These are phyloP conservation scores for Tuber brumale DNA, from an alignment of 495 filamentous ascomycete species.

Conservation along the genomic window DNA sequence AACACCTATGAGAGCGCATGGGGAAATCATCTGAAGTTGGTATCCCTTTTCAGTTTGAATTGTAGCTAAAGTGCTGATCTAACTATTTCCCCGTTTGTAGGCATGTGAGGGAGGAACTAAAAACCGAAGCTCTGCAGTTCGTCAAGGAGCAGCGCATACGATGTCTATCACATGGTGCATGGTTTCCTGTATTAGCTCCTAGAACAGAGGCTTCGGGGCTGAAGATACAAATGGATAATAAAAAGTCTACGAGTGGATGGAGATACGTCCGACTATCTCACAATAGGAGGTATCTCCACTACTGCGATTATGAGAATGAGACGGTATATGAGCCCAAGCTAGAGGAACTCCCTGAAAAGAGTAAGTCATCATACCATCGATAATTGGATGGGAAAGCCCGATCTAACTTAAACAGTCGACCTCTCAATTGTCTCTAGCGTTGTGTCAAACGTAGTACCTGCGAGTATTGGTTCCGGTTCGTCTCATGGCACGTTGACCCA, in stretches of 20 bases:
- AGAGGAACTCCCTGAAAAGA: conserved; percentile 68
- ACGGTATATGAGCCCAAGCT: conserved; percentile 61
- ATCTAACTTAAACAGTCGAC: conserved; percentile 54
- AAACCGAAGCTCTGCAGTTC: conserved; percentile 87
- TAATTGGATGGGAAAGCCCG: neutral
- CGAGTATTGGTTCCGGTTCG: conserved; percentile 46
- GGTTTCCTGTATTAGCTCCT: conserved; percentile 64
- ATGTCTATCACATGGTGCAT: conserved; percentile 81
- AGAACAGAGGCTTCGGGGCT: conserved; percentile 44
- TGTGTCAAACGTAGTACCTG: conserved; percentile 74
- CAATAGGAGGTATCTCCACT: conserved; percentile 86
- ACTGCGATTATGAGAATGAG: conserved; percentile 71
- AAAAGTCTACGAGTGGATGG: conserved; percentile 47
- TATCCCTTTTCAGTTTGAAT: conserved; percentile 3
- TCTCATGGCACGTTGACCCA: conserved; percentile 51
- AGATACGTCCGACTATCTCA: conserved; percentile 84
- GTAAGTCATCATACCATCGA: conserved; percentile 43
- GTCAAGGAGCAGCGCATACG: conserved; percentile 93
- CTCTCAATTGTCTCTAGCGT: conserved; percentile 85
- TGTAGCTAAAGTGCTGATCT: conserved; percentile 14
- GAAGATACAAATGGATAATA: conserved; percentile 38
- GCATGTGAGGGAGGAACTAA: conserved; percentile 87
- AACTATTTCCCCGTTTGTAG: conserved; percentile 33
- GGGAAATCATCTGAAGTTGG: conserved; percentile 67
- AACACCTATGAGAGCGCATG: conserved; percentile 88